Base-by-base conservation (phyloP, 2,329 filamentous ascomycete genomes). In the Celoporthe dispersa region DNA sequence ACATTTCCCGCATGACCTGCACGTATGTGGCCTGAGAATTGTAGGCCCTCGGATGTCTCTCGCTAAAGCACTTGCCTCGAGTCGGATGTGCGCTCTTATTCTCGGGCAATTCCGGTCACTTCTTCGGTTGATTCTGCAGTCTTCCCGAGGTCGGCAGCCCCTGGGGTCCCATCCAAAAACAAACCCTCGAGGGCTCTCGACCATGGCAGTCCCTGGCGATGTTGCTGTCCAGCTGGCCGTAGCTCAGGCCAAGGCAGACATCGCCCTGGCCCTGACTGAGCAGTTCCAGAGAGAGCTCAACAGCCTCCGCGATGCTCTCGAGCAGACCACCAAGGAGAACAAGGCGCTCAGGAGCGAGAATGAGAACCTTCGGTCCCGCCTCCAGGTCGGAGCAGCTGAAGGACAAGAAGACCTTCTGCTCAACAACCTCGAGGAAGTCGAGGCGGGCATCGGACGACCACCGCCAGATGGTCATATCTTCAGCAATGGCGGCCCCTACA, bases 211-310 rank as follows among this genome's bases (percentile, higher is more conserved):
- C n/a, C 53, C 64, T 16, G 48, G 28, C 51, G 51, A 66, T 22
- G n/a, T 55, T 33, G 64, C 64, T 35, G 37, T 59, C 25, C 51
- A 66, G 35, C 19, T 66, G 14, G 64, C 53, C 51, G 64, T 66
- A 31, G 70, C 70, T 12, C 61, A 65, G 51, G 70, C 62, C 64
- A 71, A 71, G 60, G 70, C 70, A 60, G 70, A 71, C 28, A 63
- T 71, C 14, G 70, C 70, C 4, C 64, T 71, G 16, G 66, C 65
- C 19, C 67, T 71, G 16, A 69, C 70, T 2, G 64, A 71, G 37
- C 70, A 71, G 53, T 71, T 71, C 51, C 70, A 71, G 64, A 61
- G 31, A n/a, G 70, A 71, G 37, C 53, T 71, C 67, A 71, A 69
- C 33, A 65, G 33, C 67, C 67, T 71, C 19, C 70, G 70, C 41